Conservation (phyloP, 2,329 filamentous ascomycete species). For the Davidsoniella neocaledoniae region DNA sequence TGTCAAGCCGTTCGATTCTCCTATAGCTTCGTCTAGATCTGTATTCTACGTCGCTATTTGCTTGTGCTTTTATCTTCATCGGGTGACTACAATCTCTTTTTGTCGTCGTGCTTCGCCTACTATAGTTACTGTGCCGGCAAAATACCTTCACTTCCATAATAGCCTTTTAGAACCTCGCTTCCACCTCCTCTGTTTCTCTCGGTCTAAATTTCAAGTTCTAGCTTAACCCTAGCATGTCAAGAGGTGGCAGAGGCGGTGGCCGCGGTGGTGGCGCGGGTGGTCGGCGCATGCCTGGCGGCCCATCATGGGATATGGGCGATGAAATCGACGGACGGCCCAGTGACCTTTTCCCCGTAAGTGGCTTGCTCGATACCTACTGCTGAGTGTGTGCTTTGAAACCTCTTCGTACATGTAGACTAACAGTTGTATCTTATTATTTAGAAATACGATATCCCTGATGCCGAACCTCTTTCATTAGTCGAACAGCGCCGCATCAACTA, state of each 20-base stretch:
- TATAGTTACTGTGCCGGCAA: too few species aligned
- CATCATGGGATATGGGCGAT: conserved; percentile 36
- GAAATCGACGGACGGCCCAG: conserved; percentile 40
- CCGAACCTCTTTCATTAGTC: conserved; percentile 25
- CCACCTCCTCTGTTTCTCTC: too few species aligned
- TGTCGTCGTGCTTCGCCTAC: too few species aligned
- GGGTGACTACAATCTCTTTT: too few species aligned
- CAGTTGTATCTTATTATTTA: conserved; percentile 15
- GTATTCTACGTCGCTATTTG: too few species aligned
- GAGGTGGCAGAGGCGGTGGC: conserved; percentile 25
- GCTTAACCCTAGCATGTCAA: conserved; percentile 5
- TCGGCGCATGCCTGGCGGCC: conserved; percentile 28
- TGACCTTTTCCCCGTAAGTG: conserved; percentile 40
- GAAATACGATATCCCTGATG: conserved; percentile 33
- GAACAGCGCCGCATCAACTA: conserved; percentile 32
- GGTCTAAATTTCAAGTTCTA: too few species aligned
- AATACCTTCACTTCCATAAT: background rate
- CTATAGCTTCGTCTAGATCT: too few species aligned
- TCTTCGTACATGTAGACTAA: background rate
- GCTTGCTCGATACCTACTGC: background rate
- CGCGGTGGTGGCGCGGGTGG: conserved; percentile 32
- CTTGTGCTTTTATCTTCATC: too few species aligned
- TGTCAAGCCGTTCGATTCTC: too few species aligned
- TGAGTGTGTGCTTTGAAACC: background rate
- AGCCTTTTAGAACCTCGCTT: background rate